Base-by-base conservation (phyloP, 2,329 filamentous ascomycete genomes). In the Colletotrichum ledebouriae region DNA sequence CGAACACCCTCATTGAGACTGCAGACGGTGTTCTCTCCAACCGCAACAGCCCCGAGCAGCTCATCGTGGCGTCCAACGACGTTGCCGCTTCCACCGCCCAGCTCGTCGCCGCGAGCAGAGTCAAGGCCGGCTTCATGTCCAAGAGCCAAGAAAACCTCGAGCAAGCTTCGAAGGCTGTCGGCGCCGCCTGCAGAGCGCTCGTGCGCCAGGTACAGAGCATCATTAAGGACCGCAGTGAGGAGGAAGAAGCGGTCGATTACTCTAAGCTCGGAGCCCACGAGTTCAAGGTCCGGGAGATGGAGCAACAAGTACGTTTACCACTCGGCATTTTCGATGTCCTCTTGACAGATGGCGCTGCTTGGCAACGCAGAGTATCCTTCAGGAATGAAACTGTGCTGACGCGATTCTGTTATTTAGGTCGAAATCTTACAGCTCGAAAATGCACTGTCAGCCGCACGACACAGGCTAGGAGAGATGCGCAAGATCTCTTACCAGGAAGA, bases 221-320 rank as follows among this genome's bases (percentile, higher is more conserved):
- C 82, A 98, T 99, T 79, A 91, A 92, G 77, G 92, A 97, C 80
- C 90, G 93, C 75, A 90, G 93, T 77, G 86, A 88, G 73, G 93
- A 94, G 70, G 92, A 92, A 49, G 93, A 95, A 41, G 85, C 87
- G 58, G 89, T 97, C 22, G 96, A 99, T 79, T 99, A 98, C 80
- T 85, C 87, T 49, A 93, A 94, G 82, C 84, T 99, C 53, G 94
- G 93, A 70, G 90, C 92, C 37, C 95, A 98, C 80, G 96, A 99
- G 83, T 98, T 99, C 86, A 99, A 99, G 87, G 94, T 98, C 59
- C 88, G 92, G 74, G 94, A 99, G 83, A 99, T 99, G 96, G 96
- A 99, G 83, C 96, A 99, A 78, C 96, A 99, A 92, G 94, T 97
- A 86, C 76, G 79, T 56, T 44, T 76, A 68, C 1, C 15, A 70